These are phyloP conservation scores for Nakazawaea laoshanensis DNA, from an alignment of 805 yeast species.

Conservation along the genomic window DNA sequence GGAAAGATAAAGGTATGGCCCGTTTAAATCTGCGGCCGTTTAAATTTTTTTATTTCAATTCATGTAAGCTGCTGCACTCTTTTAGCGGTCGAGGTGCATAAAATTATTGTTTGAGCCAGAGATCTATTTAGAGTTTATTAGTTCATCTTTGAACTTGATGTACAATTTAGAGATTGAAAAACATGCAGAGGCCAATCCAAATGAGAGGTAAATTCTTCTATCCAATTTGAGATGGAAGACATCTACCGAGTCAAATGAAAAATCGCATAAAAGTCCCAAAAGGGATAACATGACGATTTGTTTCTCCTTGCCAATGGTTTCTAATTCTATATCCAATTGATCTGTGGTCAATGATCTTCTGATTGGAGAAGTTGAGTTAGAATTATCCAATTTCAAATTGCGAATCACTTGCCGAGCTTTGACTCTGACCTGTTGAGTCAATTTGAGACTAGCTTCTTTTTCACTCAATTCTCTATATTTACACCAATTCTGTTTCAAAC, in stretches of 20 bases:
- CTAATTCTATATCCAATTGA: conserved; percentile 21
- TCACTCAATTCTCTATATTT: conserved; percentile 32
- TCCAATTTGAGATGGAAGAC: conserved; percentile 30
- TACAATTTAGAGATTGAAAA: conserved; percentile 23
- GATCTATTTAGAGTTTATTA: no score
- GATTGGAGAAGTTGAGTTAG: conserved; percentile 13
- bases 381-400: conserved; percentile 20
- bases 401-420: conserved; percentile 37
- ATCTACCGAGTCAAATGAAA: conserved; percentile 36
- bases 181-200: conserved; percentile 24
- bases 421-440: conserved; percentile 54
- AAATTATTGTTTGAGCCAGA: no score
- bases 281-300: conserved; percentile 29
- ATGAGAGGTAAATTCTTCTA: conserved; percentile 18
- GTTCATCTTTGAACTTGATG: conserved; percentile 11
- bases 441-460: conserved; percentile 42
- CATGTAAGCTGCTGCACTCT: no score
- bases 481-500: conserved; percentile 41
- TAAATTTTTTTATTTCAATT: no score
- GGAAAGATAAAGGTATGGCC: no score
- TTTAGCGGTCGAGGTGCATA: no score
- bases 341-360: conserved; percentile 10
- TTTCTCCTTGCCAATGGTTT: conserved; percentile 26
- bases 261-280: conserved; percentile 34
- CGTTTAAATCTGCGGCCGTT: no score